Evolutionary conservation across 2,329 filamentous ascomycete genomes (phyloP).

Genomic region (Pyrenochaeta sp.): DNA sequence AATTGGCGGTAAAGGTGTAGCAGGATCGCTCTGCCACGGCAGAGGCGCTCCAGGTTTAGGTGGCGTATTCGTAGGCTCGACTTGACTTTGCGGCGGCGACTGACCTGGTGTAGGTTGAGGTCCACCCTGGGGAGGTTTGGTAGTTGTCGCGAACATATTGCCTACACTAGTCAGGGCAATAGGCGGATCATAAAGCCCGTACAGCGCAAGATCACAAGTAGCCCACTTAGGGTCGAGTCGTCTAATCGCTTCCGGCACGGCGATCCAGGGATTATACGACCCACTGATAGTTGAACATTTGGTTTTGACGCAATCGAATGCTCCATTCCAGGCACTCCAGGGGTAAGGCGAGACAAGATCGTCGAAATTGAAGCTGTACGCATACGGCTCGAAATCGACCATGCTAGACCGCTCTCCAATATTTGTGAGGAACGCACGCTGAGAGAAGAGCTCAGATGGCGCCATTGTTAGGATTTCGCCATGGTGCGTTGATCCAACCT

Average conservation of each 20-base stretch:
- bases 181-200: slow-evolving; percentile 26
- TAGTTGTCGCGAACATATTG: slow-evolving; percentile 21
- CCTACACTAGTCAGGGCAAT: slow-evolving; percentile 18
- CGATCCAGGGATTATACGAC: slow-evolving; percentile 21
- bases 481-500: slow-evolving; percentile 17
- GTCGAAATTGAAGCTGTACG: slow-evolving; percentile 24
- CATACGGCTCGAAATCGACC: slow-evolving; percentile 15
- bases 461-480: slow-evolving; percentile 27
- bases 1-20: not conserved
- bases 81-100: slow-evolving; percentile 20
- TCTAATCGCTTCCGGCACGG: slow-evolving; percentile 25
- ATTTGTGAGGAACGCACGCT: slow-evolving; percentile 12
- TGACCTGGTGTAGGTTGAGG: slow-evolving; percentile 24
- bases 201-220: slow-evolving; percentile 23
- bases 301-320: slow-evolving; percentile 11
- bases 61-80: slow-evolving; percentile 15
- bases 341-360: slow-evolving; percentile 22
- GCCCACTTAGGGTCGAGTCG: slow-evolving; percentile 23
- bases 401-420: slow-evolving; percentile 6
- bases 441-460: slow-evolving; percentile 23
- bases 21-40: slow-evolving; percentile 7
- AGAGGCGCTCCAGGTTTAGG: slow-evolving; percentile 4
- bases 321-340: slow-evolving; percentile 21
- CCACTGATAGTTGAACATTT: slow-evolving; percentile 19
- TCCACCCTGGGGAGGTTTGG: slow-evolving; percentile 9